These are phyloP conservation scores for Boletus tylopilopsis DNA, from an alignment of 768 basidiomycete genomes.

Conservation along the genomic window DNA sequence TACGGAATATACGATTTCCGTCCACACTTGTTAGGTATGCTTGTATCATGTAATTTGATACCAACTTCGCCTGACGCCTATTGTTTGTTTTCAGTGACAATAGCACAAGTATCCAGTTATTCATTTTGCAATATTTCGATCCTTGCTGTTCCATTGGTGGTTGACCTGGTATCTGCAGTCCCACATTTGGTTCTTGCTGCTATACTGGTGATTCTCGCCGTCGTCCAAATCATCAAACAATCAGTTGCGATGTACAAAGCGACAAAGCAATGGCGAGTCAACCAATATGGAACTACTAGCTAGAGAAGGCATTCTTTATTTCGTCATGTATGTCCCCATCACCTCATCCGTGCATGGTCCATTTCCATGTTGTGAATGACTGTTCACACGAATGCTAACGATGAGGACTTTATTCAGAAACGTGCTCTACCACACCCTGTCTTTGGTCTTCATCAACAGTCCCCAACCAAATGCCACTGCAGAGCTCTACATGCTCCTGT, in stretches of 20 bases:
- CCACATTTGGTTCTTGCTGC: slow-evolving; percentile 1
- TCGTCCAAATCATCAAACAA: background rate
- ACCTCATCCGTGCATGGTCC: too few relatives aligned
- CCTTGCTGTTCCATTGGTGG: background rate
- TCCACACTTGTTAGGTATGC: background rate
- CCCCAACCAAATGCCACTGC: background rate
- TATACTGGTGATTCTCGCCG: background rate
- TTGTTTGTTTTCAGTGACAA: background rate
- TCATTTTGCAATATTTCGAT: too few relatives aligned
- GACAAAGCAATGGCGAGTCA: slow-evolving; percentile 5
- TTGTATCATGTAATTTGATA: background rate
- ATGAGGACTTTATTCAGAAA: background rate
- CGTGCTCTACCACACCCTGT: background rate
- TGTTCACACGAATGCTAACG: too few relatives aligned
- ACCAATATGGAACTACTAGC: background rate
- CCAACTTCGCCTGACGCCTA: background rate
- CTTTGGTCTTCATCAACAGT: background rate
- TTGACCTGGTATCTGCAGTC: background rate
- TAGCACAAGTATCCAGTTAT: background rate
- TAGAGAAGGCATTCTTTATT: slow-evolving; percentile 10
- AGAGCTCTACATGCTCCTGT: background rate
- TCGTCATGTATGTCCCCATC: slow-evolving; percentile 8
- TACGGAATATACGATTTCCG: background rate
- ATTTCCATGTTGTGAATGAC: background rate
- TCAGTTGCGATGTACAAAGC: background rate